Base-by-base conservation (phyloP, 495 filamentous ascomycete species). In the Penicillium pancosmium region DNA sequence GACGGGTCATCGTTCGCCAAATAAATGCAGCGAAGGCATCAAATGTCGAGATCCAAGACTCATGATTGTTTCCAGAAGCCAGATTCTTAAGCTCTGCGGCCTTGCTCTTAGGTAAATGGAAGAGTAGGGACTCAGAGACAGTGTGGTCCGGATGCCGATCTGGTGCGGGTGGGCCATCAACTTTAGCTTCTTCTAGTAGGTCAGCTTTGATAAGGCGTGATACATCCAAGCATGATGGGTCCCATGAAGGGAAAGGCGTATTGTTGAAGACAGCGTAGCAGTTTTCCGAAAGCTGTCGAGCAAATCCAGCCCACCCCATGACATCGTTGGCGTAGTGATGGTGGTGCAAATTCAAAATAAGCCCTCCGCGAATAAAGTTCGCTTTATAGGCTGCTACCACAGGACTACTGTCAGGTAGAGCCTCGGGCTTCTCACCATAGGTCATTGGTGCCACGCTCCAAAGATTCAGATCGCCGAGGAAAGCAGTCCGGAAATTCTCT, bases 291-390 rank as follows among this genome's bases (percentile, higher is more conserved):
- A 79, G 66, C 48, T 80, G 76, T 27, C 73, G 68, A 0, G 65
- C 53, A 21, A 76, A 65, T 11, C 69, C 61, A n/a, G 73, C 67
- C 70, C 72, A 77, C 9, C 73, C 77, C 71, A 75, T 77, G 5
- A 78, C 64, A 55, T 80, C 77, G 56, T 76, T 75, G 52, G 71
- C 54, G 55, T 73, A 78, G 56, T 81, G 78, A 56, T 79, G 78
- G 52, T 69, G 62, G 50, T 78, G 73, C 65, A 74, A 74, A 52
- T 70, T 73, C 55, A 80, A 73, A 15, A 78, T 62, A 18, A 80
- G 55, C 0, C 76, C 75, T 8, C 78, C 66, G 33, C 75, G 72
- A 23, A 80, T 72, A 35, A 80, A 79, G 41, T 75, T 78, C 0
- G 67, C 69, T 59, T 78, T 72, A 59, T 74, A 80, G 6, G 72